Evolutionary conservation across 768 basidiomycete species (phyloP).

Genomic region (Lactarius vividus): DNA sequence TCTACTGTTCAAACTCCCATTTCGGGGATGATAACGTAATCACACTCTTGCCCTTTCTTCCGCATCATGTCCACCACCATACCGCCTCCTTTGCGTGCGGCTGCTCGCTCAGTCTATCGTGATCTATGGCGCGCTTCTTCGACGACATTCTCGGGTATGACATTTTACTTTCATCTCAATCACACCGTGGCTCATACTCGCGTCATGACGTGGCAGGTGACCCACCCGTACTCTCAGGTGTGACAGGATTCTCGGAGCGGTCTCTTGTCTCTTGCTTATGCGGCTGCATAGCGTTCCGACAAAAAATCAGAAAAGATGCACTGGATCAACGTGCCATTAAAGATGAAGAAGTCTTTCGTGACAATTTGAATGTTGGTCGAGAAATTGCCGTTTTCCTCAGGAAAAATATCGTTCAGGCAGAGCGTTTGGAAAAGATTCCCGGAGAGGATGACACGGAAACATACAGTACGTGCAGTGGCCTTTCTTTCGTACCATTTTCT

Average conservation of each 20-base stretch:
- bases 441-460: conserved; percentile 41
- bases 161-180: not conserved
- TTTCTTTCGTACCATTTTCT: not conserved
- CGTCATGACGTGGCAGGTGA: conserved; percentile 45
- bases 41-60: not conserved
- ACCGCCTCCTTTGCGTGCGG: conserved; percentile 53
- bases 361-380: conserved; percentile 54
- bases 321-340: conserved; percentile 40
- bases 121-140: conserved; percentile 64
- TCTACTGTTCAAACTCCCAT: conserved; percentile 21
- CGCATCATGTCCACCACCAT: conserved; percentile 42
- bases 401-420: conserved; percentile 84
- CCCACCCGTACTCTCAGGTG: conserved; percentile 53
- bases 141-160: conserved; percentile 59
- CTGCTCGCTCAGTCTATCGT: conserved; percentile 74
- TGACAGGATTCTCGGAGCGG: not conserved
- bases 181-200: not conserved
- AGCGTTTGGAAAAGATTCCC: conserved; percentile 41
- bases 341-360: conserved; percentile 49
- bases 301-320: conserved; percentile 64
- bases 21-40: not conserved
- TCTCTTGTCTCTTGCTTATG: not conserved
- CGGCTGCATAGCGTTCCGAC: conserved; percentile 56
- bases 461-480: conserved; percentile 50
- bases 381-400: conserved; percentile 75